These are phyloP conservation scores for Stereocaulon alpinum DNA, from an alignment of 495 filamentous ascomycete genomes.

Conservation along the genomic window DNA sequence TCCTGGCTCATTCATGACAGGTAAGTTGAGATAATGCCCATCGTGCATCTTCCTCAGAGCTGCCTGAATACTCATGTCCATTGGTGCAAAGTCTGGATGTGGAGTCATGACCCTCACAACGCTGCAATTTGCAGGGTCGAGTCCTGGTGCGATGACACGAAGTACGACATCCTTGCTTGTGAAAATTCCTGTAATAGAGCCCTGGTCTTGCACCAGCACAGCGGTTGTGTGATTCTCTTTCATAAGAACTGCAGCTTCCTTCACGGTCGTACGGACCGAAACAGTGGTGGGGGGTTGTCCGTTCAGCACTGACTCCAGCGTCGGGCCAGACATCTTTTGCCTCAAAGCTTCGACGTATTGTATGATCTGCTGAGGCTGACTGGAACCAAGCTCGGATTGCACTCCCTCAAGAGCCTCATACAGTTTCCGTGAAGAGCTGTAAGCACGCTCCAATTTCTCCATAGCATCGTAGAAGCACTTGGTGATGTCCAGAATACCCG, in stretches of 20 bases:
- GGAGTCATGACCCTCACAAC: constrained; percentile 98
- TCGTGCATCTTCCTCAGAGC: constrained; percentile 99
- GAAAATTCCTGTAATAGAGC: constrained; percentile 96
- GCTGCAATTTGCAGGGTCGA: constrained; percentile 91
- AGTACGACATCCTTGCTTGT: constrained; percentile 99
- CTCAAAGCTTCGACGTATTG: constrained; percentile 95
- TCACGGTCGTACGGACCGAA: constrained; percentile 88
- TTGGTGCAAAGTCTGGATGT: constrained; percentile 94
- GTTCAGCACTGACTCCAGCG: constrained; percentile 86
- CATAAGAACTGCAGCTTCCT: constrained; percentile 89
- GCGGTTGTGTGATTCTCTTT: constrained; percentile 98
- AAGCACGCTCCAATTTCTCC: constrained; percentile 97
- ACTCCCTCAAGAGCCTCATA: constrained; percentile 97
- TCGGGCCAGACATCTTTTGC: constrained; percentile 95
- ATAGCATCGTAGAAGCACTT: constrained; percentile 99
- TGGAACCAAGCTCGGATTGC: constrained; percentile 94
- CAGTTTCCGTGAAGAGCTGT: constrained; percentile 88
- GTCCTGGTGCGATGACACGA: constrained; percentile 91
- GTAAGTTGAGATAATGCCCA: constrained; percentile 94
- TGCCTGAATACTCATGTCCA: constrained; percentile 98
- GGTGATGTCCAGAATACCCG: constrained; percentile 95
- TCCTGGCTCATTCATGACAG: constrained; percentile 93
- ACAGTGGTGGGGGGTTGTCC: constrained; percentile 89
- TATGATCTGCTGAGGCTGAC: constrained; percentile 95
- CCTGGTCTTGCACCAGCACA: constrained; percentile 90